phyloP scores from a whole-genome alignment of 2,329 filamentous ascomycete species.

The Aspergillus fructus region DNA sequence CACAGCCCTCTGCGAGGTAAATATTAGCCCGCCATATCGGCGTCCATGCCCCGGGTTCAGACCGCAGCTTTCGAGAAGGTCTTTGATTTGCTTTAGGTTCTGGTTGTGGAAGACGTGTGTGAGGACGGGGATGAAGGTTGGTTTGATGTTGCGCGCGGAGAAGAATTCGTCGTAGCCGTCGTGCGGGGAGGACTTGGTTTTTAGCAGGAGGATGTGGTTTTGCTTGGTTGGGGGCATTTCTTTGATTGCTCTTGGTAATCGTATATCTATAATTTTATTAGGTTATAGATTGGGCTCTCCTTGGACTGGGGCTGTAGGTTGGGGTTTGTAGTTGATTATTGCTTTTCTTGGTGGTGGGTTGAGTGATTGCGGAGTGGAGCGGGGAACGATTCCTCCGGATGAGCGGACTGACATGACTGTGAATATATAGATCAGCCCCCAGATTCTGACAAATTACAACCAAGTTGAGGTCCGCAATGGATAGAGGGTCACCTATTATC shows the following conservation, averaged over 20 bases:
- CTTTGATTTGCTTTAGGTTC: slow-evolving; percentile 36
- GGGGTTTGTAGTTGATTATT: neutral
- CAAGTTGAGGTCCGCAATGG: neutral
- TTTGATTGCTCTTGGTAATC: too few relatives aligned
- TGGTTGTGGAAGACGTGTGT: slow-evolving; percentile 41
- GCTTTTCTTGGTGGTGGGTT: neutral
- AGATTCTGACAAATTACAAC: too few relatives aligned
- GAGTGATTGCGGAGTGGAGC: neutral
- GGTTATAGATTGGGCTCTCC: neutral
- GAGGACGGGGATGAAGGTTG: slow-evolving; percentile 48
- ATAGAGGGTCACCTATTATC: too few relatives aligned
- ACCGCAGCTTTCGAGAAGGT: slow-evolving; percentile 35
- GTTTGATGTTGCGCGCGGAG: slow-evolving; percentile 30
- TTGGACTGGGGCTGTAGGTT: neutral
- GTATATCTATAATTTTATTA: neutral
- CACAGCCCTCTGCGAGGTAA: slow-evolving; percentile 51
- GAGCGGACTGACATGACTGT: neutral
- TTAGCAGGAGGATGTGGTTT: slow-evolving; percentile 47
- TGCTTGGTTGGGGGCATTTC: slow-evolving; percentile 1
- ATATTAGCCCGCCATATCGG: slow-evolving; percentile 49
- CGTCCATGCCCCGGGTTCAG: slow-evolving; percentile 19
- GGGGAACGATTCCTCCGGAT: neutral
- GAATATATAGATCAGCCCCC: too few relatives aligned
- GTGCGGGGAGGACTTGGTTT: slow-evolving; percentile 46
- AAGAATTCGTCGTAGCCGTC: slow-evolving; percentile 49